Percentiles rank a stretch among this genome's conserved stretches.
Conservation (phyloP, 768 basidiomycete species). For the Suillus luteus region DNA sequence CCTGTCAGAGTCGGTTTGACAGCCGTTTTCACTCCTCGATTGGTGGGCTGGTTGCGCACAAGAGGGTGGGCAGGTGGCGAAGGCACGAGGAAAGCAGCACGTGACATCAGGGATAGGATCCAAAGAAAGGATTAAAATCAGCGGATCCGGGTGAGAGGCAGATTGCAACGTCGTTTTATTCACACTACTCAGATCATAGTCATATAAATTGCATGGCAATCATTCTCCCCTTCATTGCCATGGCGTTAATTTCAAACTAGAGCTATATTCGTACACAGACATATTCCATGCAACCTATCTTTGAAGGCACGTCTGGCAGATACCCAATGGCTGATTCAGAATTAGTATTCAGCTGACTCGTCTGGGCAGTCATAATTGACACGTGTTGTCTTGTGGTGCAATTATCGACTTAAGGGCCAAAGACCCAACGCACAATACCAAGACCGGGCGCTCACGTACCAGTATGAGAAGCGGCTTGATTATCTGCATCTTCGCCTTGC, state of each 20-base stretch:
- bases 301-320: neutral
- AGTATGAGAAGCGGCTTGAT: neutral
- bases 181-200: conserved; percentile 7
- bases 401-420: neutral
- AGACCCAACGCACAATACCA: neutral
- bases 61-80: conserved; percentile 81
- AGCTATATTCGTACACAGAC: neutral
- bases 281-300: neutral
- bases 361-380: neutral
- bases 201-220: neutral
- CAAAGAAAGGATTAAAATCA: conserved; percentile 12
- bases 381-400: neutral
- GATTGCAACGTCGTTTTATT: neutral
- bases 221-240: neutral
- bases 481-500: neutral
- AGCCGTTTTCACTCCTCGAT: conserved; percentile 76
- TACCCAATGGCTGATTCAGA: neutral
- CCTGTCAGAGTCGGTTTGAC: conserved; percentile 90
- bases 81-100: conserved; percentile 67
- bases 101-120: conserved; percentile 41
- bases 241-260: neutral
- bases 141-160: neutral
- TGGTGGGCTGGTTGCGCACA: conserved; percentile 83
- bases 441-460: neutral
- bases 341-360: neutral